Evolutionary conservation across 371 early-diverging fungal species (phyloP), one percentile per base, ranked within the genome.

Genomic region (Apophysomyces trapeziformis): DNA sequence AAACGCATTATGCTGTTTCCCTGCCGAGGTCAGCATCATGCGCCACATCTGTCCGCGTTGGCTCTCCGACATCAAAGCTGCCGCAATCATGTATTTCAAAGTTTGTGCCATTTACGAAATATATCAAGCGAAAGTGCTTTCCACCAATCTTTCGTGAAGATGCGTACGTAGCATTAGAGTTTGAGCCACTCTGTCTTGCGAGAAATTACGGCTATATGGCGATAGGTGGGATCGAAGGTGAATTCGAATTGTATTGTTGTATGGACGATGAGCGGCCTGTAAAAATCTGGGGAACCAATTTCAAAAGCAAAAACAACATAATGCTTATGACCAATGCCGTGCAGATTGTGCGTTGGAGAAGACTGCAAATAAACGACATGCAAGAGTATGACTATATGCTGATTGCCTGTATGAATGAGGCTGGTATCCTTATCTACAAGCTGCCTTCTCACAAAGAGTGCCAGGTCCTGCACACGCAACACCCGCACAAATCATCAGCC

Each of bases 121-220:
- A 71, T 60, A 64, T 87, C 14, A 62, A 67, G 43, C 73, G 75
- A 21, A 68, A 74, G 2, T 61, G 78, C 12, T 85, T 76, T 54
- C 72, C 71, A 12, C 72, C 68, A 26, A 60, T 75, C 13, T 50
- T 47, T 64, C 59, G 75, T 58, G 67, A 70, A 38, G 60, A 71
- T 39, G 56, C 84, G 12, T 71, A 79, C 44, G 38, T 79, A 11
- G 37, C 73, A 7, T 47, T 79, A 3, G 68, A 66, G 6, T 79
- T 77, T 68, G 79, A 80, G 14, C 78, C 81, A 1, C 57, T 86
- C 38, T 86, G 88, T 57, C 38, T 87, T 32, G 82, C 80, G 6
- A 78, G 82, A 45, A 78, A 77, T 38, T 85, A 82, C 45, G 88
- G 88, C 7, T 87, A 83, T 60, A 77, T 87, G 70, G 86, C 78